Conservation (phyloP, 2,329 filamentous ascomycete species). For the Cladosporium phlei region DNA sequence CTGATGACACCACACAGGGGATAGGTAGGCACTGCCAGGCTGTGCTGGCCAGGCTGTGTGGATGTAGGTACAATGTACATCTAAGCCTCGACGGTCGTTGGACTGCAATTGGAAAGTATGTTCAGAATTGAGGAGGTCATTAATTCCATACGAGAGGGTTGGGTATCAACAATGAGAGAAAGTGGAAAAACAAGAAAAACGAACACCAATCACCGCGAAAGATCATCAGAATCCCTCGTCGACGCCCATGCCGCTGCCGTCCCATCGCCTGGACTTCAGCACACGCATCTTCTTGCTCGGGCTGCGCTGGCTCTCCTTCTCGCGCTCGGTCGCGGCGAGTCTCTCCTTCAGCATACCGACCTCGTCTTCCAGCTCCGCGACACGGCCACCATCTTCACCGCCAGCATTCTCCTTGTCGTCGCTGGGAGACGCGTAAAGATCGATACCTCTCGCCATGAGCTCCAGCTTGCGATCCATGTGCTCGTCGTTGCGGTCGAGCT, state of each 20-base stretch:
- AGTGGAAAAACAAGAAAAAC: neutral
- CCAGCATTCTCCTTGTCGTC: slow-evolving; percentile 28
- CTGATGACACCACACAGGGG: too few relatives aligned
- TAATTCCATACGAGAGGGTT: slow-evolving; percentile 5
- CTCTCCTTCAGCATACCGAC: slow-evolving; percentile 39
- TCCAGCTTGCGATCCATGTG: slow-evolving; percentile 87
- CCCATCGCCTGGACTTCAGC: slow-evolving; percentile 47
- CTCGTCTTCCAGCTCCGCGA: slow-evolving; percentile 41
- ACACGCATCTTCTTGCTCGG: slow-evolving; percentile 48
- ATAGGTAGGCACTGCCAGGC: too few relatives aligned
- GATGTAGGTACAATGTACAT: too few relatives aligned
- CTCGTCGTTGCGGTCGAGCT: slow-evolving; percentile 72
- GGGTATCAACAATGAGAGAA: slow-evolving; percentile 12
- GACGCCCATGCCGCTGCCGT: slow-evolving; percentile 31
- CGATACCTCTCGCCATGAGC: slow-evolving; percentile 55
- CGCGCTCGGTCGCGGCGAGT: slow-evolving; percentile 38
- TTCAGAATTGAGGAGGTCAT: too few relatives aligned
- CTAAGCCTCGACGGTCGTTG: too few relatives aligned
- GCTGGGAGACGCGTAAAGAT: slow-evolving; percentile 38
- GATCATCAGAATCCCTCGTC: slow-evolving; percentile 17
- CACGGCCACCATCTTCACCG: slow-evolving; percentile 9
- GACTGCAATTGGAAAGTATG: too few relatives aligned
- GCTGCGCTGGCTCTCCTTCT: slow-evolving; percentile 36
- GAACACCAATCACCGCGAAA: neutral
- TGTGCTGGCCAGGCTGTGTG: neutral